Conservation (phyloP, 495 filamentous ascomycete species). For the Aspergillus coremiiformis region DNA sequence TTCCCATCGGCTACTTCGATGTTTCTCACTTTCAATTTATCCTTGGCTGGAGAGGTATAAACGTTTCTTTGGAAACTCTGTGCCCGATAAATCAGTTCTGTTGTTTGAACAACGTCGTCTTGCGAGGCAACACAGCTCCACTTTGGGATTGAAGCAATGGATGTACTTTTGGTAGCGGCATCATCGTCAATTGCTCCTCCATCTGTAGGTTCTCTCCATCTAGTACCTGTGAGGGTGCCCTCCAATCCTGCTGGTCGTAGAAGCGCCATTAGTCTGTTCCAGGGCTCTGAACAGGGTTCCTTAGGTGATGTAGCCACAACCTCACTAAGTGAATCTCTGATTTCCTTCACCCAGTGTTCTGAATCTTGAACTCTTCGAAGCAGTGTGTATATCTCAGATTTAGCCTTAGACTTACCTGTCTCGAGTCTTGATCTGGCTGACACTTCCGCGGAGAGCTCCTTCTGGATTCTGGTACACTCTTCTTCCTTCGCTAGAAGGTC, state of each 20-base stretch:
- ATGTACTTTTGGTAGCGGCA: not conserved
- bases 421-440: conserved; percentile 15
- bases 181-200: not conserved
- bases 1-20: not conserved
- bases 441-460: conserved; percentile 11
- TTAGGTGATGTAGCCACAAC: conserved; percentile 5
- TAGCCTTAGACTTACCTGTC: conserved; percentile 15
- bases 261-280: conserved; percentile 13
- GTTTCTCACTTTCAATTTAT: not conserved
- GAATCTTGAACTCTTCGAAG: conserved; percentile 24
- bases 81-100: conserved; percentile 13
- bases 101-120: conserved; percentile 9
- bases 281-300: conserved; percentile 12
- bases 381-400: conserved; percentile 20
- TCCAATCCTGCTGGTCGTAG: conserved; percentile 8
- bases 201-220: not conserved
- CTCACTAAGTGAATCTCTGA: conserved; percentile 14
- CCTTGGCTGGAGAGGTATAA: not conserved
- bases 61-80: conserved; percentile 7
- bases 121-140: not conserved
- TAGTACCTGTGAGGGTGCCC: not conserved
- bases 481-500: conserved; percentile 11
- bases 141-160: not conserved
- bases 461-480: conserved; percentile 6
- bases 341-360: conserved; percentile 18